Evolutionary conservation across 306 rosid genomes (phyloP), one percentile per base, ranked within the genome.

Genomic region (Prunus padus): DNA sequence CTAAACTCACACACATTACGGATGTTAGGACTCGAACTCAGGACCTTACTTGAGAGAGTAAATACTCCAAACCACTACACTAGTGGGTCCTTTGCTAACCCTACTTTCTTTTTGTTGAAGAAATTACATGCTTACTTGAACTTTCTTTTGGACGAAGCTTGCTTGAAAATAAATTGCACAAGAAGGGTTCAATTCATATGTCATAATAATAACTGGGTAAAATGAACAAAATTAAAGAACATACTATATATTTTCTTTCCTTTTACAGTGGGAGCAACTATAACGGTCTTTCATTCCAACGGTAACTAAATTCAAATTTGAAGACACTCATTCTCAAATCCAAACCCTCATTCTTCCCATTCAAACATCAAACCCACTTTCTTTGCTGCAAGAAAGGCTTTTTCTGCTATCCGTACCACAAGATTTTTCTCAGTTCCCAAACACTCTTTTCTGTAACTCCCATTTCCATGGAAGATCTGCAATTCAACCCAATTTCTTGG

Each of bases 391-490:
- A 26, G 45, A 64, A 77, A 42, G 33, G 11, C 75, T 42, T 33
- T 75, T 75, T 26, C 61, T 1, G 31, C 45, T 25, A 67, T 37
- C 37, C 47, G 71, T 65, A 8, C 60, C 20, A 16, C 77, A 54
- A 37, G 33, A 26, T 1, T 54, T 80, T 72, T 56, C 76, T 56
- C 74, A 16, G 23, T 74, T 19, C 69, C 76, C 75, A 82, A 55
- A 75, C 45, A 45, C 47, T 12, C 55, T 37, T 37, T 37, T 37
- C 42, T 37, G 5, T 16, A 44, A 22, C 26, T 61, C 59, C 75
- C 42, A 69, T 77, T 75, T 11, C 15, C 82, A 87, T 85, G 90
- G 93, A 85, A 55, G 78, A 75, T 23, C 74, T 67, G 62, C 87
- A 73, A 65, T 55, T 77, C 37, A 57, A 68, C 79, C 88, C 76